Conservation (phyloP, 108 stramenopile genomes). For the Craspedostauros australis region DNA sequence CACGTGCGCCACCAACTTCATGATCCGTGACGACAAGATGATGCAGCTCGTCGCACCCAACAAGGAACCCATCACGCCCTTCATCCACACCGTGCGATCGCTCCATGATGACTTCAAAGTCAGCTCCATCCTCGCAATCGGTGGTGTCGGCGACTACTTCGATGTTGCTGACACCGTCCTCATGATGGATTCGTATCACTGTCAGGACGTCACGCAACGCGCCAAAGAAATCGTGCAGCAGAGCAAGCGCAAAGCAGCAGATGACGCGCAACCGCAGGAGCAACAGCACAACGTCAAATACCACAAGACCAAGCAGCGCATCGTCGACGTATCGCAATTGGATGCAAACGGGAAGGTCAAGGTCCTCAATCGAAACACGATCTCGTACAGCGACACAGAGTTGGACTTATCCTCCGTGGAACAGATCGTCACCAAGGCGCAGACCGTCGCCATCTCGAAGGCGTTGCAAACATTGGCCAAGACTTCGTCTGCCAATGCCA, state of each 20-base stretch:
- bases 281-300: conserved; percentile 42
- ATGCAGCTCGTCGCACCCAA: conserved; percentile 83
- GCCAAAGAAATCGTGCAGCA: conserved; percentile 75
- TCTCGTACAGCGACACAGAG: conserved; percentile 77
- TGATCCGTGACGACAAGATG: conserved; percentile 95
- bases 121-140: conserved; percentile 87
- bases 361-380: conserved; percentile 33
- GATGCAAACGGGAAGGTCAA: conserved; percentile 64
- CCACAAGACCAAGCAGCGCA: conserved; percentile 20
- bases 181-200: conserved; percentile 86
- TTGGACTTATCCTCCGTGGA: conserved; percentile 68
- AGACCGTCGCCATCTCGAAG: conserved; percentile 62
- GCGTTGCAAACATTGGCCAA: conserved; percentile 57
- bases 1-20: conserved; percentile 92
- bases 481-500: background rate
- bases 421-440: conserved; percentile 68
- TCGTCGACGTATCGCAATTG: too few species aligned
- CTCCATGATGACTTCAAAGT: conserved; percentile 73
- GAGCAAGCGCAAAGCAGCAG: conserved; percentile 14
- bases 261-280: conserved; percentile 18
- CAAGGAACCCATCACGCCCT: conserved; percentile 95
- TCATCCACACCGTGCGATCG: conserved; percentile 78
- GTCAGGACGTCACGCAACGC: conserved; percentile 71
- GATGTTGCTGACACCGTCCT: conserved; percentile 89
- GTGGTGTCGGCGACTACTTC: conserved; percentile 94